Evolutionary conservation across 805 yeast species (phyloP), one percentile per base, ranked within the genome.

Genomic region (Pichia paraexigua): DNA sequence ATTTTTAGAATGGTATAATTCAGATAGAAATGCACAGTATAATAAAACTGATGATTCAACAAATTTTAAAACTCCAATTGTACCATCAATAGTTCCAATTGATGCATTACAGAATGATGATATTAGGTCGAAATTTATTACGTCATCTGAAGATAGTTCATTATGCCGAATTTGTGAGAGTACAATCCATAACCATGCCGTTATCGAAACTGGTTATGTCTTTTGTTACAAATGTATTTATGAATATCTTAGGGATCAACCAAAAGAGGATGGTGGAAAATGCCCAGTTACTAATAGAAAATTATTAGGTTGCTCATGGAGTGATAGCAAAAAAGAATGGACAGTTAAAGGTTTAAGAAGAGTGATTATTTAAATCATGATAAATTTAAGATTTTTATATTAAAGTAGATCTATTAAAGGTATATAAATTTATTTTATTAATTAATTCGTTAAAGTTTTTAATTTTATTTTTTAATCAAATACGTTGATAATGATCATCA

Each of bases 1-100:
- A 67, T 87, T 91, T 59, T 72, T 89, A 37, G 97, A 91, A 65
- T 91, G 97, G 97, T 91, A 96, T 95, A 80, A 82, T 54, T 78
- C 86, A 25, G 81, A 90, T 17, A 88, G 85, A 53, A 78, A 88
- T 61, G 80, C 3, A 66, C 77, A 5, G 78, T 79, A 61, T 61
- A 85, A 53, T 46, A 74, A 79, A 24, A 77, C 76, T 51, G 75
- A 73, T 45, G 71, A 71, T 47, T 71, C 47, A 6, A 39, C 50
- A 17, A 51, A 51, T 46, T 17, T 60, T 55, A 10, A 45, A 46
- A 37, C 20, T 18, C 47, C 53, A 8, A 41, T 46, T 3, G 50
- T 49, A 12, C 52, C 55, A 4, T 39, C 49, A 25, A 43, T 51
- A 17, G 41, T 50, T 2, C 48, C 53, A 7, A 27, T 44, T 6